Base-by-base conservation (phyloP, 2,329 filamentous ascomycete genomes). In the Colletotrichum sp. region DNA sequence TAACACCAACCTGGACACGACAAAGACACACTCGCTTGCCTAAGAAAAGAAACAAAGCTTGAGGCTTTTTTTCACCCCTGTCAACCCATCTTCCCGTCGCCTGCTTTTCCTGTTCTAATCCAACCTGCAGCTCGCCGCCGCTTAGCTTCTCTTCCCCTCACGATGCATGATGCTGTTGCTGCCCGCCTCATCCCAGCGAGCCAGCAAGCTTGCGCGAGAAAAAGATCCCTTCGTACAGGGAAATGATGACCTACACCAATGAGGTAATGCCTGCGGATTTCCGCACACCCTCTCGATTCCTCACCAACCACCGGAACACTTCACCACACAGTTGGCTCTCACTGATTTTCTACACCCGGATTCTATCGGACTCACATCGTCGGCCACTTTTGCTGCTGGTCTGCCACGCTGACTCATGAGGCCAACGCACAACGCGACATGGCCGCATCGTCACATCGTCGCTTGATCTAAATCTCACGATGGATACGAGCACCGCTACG, bases 31-130 rank as follows among this genome's bases (percentile, higher is more conserved):
- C 48, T 52, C 66, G 63, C 28, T 62, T 34, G 38, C 12, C 71
- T 61, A 66, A 61, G 67, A 71, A 71, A 71, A 74, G 67, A 73
- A 67, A 69, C 30, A 26, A 58, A 43, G 65, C 65, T 69, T 69
- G 58, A 64, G 55, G 28, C 64, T 43, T 73, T 69, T 73, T 26
- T 30, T 21, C 28, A 73, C 24, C 70, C 70, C n/a, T 62, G 70
- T 36, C 55, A 14, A 56, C 62, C 48, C 32, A 38, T 32, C 26
- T 18, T 52, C 34, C 62, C 12, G 3, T 63, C 43, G 43, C 58
- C 32, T 34, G 55, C 55, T 52, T 63, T 62, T 62, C 43, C 56
- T n/a, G 24, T 69, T 73, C 56, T 36, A 18, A 5, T 69, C 55
- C 13, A 32, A 52, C 36, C 30, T 69, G 70, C 64, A 73, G 70